These are phyloP conservation scores for Discostella pseudostelligera DNA, from an alignment of 108 stramenopile genomes.

Conservation along the genomic window DNA sequence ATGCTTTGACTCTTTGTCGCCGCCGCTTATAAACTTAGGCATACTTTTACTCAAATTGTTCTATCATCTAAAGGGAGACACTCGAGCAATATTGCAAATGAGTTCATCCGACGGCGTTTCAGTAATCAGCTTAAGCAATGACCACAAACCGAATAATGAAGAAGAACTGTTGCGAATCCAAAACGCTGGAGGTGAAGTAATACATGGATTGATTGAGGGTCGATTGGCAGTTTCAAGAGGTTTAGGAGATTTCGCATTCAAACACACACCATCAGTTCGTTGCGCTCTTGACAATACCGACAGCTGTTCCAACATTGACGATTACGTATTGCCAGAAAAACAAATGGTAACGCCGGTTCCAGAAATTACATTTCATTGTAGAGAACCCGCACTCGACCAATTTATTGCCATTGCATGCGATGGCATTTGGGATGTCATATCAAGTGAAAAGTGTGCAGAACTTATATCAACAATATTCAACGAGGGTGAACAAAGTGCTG, in stretches of 20 bases:
- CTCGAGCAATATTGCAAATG: conserved; percentile 74
- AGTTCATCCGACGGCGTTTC: conserved; percentile 26
- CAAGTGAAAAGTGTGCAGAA: conserved; percentile 76
- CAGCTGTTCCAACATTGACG: conserved; percentile 40
- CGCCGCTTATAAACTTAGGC: not conserved
- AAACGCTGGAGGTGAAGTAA: conserved; percentile 68
- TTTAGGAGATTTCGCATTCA: conserved; percentile 88
- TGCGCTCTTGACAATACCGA: conserved; percentile 1
- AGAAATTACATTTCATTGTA: conserved; percentile 59
- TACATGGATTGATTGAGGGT: conserved; percentile 84
- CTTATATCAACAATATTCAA: conserved; percentile 62
- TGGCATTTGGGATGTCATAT: conserved; percentile 95
- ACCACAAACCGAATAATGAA: conserved; percentile 92
- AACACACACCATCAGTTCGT: conserved; percentile 35
- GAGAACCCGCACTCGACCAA: conserved; percentile 67
- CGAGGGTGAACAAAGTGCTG: conserved; percentile 61
- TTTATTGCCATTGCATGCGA: conserved; percentile 90
- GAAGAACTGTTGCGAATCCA: conserved; percentile 64
- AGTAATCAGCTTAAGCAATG: conserved; percentile 73
- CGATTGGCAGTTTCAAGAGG: conserved; percentile 93
- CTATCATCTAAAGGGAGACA: conserved; percentile 73
- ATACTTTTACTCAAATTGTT: not conserved
- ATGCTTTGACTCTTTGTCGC: not conserved
- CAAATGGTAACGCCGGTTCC: conserved; percentile 88
- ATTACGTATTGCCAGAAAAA: conserved; percentile 41